Percentiles rank a stretch among this genome's conserved stretches.
phyloP scores from a whole-genome alignment of 179 eudicot genomes.

The Gypsophila paniculata region DNA sequence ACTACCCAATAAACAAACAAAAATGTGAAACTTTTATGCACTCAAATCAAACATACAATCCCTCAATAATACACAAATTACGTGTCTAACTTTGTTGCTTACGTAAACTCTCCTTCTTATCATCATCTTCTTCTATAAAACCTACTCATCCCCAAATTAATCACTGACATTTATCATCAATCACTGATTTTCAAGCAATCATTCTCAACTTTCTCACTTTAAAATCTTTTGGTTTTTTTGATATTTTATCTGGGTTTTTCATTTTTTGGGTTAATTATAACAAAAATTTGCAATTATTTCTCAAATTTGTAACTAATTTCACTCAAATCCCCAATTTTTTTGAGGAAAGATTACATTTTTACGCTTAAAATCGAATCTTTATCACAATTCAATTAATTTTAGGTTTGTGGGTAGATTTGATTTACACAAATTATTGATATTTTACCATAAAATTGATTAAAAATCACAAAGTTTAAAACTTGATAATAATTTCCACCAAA shows the following conservation, averaged over 20 bases:
- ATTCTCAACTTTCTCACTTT: background rate
- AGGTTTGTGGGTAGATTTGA: background rate
- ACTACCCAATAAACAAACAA: background rate
- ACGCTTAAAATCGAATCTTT: background rate
- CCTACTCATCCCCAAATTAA: background rate
- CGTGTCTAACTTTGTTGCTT: conserved; percentile 5
- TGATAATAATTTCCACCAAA: background rate
- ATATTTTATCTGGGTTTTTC: background rate
- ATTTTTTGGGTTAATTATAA: background rate
- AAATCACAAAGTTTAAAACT: conserved; percentile 17
- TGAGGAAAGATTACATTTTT: background rate
- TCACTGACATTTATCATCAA: too few species aligned
- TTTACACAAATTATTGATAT: too few species aligned
- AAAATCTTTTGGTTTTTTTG: background rate
- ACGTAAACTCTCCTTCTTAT: background rate
- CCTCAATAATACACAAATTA: background rate
- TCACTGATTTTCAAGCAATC: background rate
- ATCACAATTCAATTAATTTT: background rate
- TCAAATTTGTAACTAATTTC: background rate
- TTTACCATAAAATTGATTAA: background rate
- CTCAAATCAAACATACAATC: too few species aligned
- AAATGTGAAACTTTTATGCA: background rate
- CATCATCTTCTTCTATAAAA: conserved; percentile 1
- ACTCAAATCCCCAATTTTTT: background rate
- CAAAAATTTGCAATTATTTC: background rate